Base-by-base conservation (phyloP, 306 rosid genomes). In the Cercis canadensis region DNA sequence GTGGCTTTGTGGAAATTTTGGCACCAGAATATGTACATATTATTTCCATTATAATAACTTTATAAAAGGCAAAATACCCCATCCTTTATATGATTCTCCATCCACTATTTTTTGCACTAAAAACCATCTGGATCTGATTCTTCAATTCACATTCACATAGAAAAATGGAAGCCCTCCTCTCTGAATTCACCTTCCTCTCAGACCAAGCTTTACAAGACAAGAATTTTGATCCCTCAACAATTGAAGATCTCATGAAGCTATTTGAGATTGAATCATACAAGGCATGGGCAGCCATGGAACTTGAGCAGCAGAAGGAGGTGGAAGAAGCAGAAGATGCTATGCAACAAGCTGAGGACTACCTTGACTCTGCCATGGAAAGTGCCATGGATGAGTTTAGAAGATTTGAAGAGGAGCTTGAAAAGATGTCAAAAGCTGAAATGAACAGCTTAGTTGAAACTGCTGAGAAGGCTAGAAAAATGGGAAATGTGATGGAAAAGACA, bases 181-280 rank as follows among this genome's bases (percentile, higher is more conserved):
- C 86, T 46, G 90, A 94, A 44, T 89, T 91, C 84, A 76, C 71
- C 70, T 76, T 91, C 74, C 92, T 91, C 71, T 89, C 97, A 16
- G 75, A 87, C 55, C 89, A 87, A 43, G 87, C 96, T 21, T 56
- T 91, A 8, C 72, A 82, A 18, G 96, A 89, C 87, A 86, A 91
- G 63, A 81, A n/a, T 88, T 91, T 94, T 60, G 96, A 91, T 47
- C 96, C 97, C 2, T 83, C 96, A 19, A 68, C 85, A 15, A 83
- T 89, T 13, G 92, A 94, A 74, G 96, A 87, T 76, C 86, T 89
- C 0, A 83, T 89, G 92, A 91, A 75, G 67, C 92, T 94, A 5
- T 94, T 94, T 32, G 99, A 94, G 89, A 80, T 94, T 19, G 99
- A 94, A n/a, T 87, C 96, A 1, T 94, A 91, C 92, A 94, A 77